phyloP scores from a whole-genome alignment of 768 basidiomycete species.

The Tephrocybe sp. region DNA sequence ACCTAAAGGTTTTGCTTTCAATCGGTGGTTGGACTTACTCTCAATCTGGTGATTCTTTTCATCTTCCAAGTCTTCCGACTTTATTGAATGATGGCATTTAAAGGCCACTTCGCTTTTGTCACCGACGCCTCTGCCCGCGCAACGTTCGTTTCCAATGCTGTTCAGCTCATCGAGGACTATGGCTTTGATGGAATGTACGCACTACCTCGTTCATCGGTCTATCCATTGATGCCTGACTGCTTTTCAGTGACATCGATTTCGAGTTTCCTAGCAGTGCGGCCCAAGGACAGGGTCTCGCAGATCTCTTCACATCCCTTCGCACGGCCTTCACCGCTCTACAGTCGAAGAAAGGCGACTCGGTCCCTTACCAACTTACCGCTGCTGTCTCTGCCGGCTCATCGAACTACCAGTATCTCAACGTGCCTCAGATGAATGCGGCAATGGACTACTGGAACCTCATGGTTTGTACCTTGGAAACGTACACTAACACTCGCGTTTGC shows the following conservation, averaged over 20 bases:
- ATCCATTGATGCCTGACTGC: background rate
- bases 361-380: slow-evolving; percentile 59
- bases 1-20: slow-evolving; percentile 50
- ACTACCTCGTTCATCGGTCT: background rate
- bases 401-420: slow-evolving; percentile 56
- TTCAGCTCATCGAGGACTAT: slow-evolving; percentile 68
- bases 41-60: slow-evolving; percentile 40
- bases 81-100: background rate
- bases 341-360: slow-evolving; percentile 56
- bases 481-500: background rate
- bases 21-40: slow-evolving; percentile 73
- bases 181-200: slow-evolving; percentile 79
- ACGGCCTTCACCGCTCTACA: slow-evolving; percentile 61
- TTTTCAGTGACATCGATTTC: slow-evolving; percentile 68
- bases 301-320: slow-evolving; percentile 62
- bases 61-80: background rate
- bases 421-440: slow-evolving; percentile 64
- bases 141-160: slow-evolving; percentile 60
- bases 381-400: slow-evolving; percentile 64
- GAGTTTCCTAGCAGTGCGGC: slow-evolving; percentile 65
- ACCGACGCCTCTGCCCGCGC: slow-evolving; percentile 47
- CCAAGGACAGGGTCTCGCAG: slow-evolving; percentile 67
- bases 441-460: slow-evolving; percentile 83
- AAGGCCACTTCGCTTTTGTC: slow-evolving; percentile 68
- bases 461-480: slow-evolving; percentile 45